These are phyloP conservation scores for Trypanosoma congolense DNA, from an alignment of 208 protist genomes.

Conservation along the genomic window DNA sequence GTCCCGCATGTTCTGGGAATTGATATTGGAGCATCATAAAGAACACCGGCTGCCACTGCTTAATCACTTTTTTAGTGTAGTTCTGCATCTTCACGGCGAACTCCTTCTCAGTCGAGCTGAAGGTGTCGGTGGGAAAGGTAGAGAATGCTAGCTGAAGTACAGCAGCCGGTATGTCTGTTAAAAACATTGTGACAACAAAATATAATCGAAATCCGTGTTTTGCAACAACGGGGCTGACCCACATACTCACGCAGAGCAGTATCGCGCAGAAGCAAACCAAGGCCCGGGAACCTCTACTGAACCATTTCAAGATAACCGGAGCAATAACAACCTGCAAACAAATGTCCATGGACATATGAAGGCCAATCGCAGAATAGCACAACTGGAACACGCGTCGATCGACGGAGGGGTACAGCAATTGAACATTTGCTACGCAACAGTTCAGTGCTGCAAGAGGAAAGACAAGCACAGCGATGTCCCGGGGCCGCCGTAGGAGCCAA, in stretches of 20 bases:
- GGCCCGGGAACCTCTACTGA: background rate
- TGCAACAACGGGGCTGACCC: slow-evolving; percentile 5
- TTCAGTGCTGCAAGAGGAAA: slow-evolving; percentile 7
- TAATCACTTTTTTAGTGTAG: slow-evolving; percentile 7
- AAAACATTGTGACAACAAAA: slow-evolving; percentile 25
- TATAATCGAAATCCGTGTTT: slow-evolving; percentile 21
- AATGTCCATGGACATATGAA: slow-evolving; percentile 31
- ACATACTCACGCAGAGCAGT: slow-evolving; percentile 10
- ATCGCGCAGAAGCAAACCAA: slow-evolving; percentile 8
- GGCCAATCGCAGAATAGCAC: slow-evolving; percentile 30
- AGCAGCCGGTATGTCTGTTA: slow-evolving; percentile 39
- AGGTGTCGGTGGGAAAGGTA: background rate
- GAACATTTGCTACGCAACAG: slow-evolving; percentile 28
- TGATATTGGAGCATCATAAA: slow-evolving; percentile 1
- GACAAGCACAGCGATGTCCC: background rate
- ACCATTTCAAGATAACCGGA: slow-evolving; percentile 13
- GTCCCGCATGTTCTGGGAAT: slow-evolving; percentile 3
- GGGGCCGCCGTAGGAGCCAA: slow-evolving; percentile 12
- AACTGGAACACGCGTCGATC: slow-evolving; percentile 27
- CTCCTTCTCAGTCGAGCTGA: background rate
- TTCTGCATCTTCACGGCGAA: slow-evolving; percentile 9
- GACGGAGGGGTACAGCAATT: slow-evolving; percentile 45
- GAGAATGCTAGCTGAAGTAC: slow-evolving; percentile 12
- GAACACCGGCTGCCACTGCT: slow-evolving; percentile 16
- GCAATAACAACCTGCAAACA: slow-evolving; percentile 27